Evolutionary conservation across 2,329 filamentous ascomycete genomes (phyloP).

Genomic region (Onygenales sp.): DNA sequence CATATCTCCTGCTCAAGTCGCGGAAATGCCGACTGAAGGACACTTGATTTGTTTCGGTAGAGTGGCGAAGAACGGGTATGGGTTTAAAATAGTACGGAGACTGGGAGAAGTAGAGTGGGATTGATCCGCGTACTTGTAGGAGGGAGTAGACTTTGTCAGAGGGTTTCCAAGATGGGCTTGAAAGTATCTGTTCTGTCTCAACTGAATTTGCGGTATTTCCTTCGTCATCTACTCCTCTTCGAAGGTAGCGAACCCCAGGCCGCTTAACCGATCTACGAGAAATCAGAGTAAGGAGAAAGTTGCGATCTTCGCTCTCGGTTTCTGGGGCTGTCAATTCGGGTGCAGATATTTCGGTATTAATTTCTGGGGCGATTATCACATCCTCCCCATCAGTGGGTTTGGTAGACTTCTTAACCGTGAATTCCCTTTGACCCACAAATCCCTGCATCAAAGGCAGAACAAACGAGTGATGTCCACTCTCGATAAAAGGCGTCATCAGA

Average conservation of each 20-base stretch:
- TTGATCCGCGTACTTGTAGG: constrained; percentile 78
- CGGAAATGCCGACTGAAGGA: constrained; percentile 76
- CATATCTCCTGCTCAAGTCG: constrained; percentile 60
- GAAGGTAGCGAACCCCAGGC: constrained; percentile 79
- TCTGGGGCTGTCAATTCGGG: constrained; percentile 17
- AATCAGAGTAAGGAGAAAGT: constrained; percentile 76
- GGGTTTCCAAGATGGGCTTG: constrained; percentile 55
- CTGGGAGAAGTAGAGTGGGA: constrained; percentile 91
- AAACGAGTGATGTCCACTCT: constrained; percentile 60
- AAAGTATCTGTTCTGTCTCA: constrained; percentile 91
- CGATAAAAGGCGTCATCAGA: constrained; percentile 63
- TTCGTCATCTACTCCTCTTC: constrained; percentile 81
- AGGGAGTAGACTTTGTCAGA: constrained; percentile 65
- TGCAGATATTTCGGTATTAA: constrained; percentile 28
- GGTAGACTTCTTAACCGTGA: constrained; percentile 52
- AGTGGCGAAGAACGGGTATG: constrained; percentile 71
- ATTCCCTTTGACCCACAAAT: constrained; percentile 79
- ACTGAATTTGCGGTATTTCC: constrained; percentile 84
- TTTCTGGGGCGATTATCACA: constrained; percentile 14
- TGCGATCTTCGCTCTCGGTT: constrained; percentile 23
- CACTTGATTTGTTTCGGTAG: constrained; percentile 63
- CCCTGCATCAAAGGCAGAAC: constrained; percentile 83
- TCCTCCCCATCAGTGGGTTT: constrained; percentile 9
- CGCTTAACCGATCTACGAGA: constrained; percentile 81
- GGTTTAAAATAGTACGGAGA: constrained; percentile 91